Evolutionary conservation across 345 rosid species (phyloP).

Genomic region (Corchorus capsularis): DNA sequence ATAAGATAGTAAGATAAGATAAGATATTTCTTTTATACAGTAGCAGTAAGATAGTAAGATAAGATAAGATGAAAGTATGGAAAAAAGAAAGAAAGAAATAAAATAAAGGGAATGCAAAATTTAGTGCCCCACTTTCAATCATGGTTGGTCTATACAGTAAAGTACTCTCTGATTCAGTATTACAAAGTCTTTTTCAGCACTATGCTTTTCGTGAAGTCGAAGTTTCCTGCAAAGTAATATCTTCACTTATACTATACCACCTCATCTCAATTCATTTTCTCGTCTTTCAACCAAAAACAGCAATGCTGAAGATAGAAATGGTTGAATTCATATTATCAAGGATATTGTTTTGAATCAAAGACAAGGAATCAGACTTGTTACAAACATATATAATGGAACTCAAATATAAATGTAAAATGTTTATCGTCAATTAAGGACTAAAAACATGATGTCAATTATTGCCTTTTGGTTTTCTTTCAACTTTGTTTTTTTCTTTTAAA

Average conservation of each 20-base stretch:
- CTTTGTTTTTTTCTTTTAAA: not conserved
- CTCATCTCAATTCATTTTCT: too few relatives aligned
- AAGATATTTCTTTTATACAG: too few relatives aligned
- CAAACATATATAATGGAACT: not conserved
- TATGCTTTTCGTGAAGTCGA: slow-evolving; percentile 21
- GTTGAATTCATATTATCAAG: too few relatives aligned
- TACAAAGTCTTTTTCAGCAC: not conserved
- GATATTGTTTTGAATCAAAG: not conserved
- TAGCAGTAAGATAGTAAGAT: too few relatives aligned
- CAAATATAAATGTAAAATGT: not conserved
- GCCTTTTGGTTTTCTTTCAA: not conserved
- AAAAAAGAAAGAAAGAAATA: too few relatives aligned
- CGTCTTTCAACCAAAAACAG: not conserved
- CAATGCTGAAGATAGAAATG: not conserved
- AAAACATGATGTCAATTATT: not conserved
- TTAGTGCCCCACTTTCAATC: not conserved
- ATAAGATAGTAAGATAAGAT: too few relatives aligned
- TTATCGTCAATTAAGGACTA: not conserved
- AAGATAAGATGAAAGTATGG: too few relatives aligned
- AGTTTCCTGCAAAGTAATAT: slow-evolving; percentile 15
- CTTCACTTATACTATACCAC: not conserved
- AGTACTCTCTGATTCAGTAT: not conserved
- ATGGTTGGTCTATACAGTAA: slow-evolving; percentile 1
- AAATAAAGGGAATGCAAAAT: not conserved
- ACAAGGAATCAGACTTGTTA: not conserved